phyloP scores from a whole-genome alignment of 495 filamentous ascomycete species.

The Trichoderma virens region DNA sequence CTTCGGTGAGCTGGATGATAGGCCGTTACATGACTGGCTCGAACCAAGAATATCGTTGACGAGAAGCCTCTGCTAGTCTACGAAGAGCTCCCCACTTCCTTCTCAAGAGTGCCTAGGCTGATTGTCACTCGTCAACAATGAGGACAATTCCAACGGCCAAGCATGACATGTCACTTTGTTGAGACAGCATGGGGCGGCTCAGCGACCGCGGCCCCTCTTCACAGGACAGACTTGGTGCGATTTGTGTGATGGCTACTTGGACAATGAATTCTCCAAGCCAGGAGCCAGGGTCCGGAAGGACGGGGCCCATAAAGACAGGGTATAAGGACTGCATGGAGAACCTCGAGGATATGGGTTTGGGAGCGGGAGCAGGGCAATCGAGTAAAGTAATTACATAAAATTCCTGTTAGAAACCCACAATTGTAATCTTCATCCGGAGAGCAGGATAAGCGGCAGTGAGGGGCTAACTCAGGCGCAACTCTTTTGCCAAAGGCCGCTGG shows the following conservation, averaged over 20 bases:
- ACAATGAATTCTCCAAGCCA: not conserved
- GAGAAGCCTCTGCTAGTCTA: not conserved
- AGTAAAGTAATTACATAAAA: too few species aligned
- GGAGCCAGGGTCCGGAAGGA: not conserved
- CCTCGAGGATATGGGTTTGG: not conserved
- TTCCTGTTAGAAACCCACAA: too few species aligned
- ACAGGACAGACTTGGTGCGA: not conserved
- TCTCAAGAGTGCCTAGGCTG: not conserved
- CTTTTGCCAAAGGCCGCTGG: too few species aligned
- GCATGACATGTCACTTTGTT: constrained; percentile 1
- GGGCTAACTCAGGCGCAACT: too few species aligned
- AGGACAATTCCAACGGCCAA: not conserved
- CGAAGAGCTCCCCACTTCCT: not conserved
- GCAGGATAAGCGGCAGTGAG: too few species aligned
- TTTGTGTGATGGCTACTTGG: not conserved
- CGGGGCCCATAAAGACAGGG: too few species aligned
- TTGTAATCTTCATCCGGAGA: too few species aligned
- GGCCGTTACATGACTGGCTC: too few species aligned
- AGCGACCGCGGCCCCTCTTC: not conserved
- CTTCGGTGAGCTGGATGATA: not conserved
- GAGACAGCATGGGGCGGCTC: not conserved
- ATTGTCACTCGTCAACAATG: not conserved
- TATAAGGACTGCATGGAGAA: not conserved
- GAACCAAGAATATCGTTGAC: not conserved
- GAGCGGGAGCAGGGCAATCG: too few species aligned